Conservation (phyloP, 2,329 filamentous ascomycete species). For the Lasiodiplodia theobromae region DNA sequence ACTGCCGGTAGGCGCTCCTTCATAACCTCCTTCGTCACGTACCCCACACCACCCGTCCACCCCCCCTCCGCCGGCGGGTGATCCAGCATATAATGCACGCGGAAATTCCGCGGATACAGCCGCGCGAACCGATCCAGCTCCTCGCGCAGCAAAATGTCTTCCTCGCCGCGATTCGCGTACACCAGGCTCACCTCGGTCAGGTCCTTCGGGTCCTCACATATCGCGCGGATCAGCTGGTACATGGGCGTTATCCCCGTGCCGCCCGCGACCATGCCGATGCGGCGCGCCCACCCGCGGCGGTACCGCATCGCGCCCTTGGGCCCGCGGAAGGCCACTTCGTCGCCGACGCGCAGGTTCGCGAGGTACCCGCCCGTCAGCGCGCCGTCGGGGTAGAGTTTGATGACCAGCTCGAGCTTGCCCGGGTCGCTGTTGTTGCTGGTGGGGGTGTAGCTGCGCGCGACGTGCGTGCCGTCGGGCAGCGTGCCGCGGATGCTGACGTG, state of each 20-base stretch:
- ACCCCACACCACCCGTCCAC: slow-evolving; percentile 60
- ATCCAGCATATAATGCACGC: slow-evolving; percentile 64
- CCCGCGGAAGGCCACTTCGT: slow-evolving; percentile 61
- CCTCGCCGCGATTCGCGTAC: slow-evolving; percentile 66
- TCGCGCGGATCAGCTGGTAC: slow-evolving; percentile 69
- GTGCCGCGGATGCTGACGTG: slow-evolving; percentile 55
- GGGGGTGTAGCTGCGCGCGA: slow-evolving; percentile 39
- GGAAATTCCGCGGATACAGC: slow-evolving; percentile 64
- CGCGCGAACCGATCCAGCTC: slow-evolving; percentile 63
- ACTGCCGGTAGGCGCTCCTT: slow-evolving; percentile 57
- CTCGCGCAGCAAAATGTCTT: slow-evolving; percentile 65
- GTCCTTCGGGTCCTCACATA: slow-evolving; percentile 67
- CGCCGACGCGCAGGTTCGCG: slow-evolving; percentile 55
- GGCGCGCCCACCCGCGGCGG: slow-evolving; percentile 47
- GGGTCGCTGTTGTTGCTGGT: slow-evolving; percentile 65
- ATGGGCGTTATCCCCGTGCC: slow-evolving; percentile 64
- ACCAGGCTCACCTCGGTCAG: slow-evolving; percentile 64
- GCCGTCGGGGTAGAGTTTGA: slow-evolving; percentile 61
- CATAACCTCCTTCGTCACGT: slow-evolving; percentile 61
- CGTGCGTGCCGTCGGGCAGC: slow-evolving; percentile 66
- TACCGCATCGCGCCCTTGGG: slow-evolving; percentile 66
- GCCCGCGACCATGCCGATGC: slow-evolving; percentile 64
- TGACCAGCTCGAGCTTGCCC: slow-evolving; percentile 59
- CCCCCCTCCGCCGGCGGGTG: slow-evolving; percentile 46
- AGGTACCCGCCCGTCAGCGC: slow-evolving; percentile 60